A percentile compares a stretch with the other conserved stretches of the same genome.
Conservation (phyloP, 2,329 filamentous ascomycete genomes). For the Beauveria rudraprayagi region DNA sequence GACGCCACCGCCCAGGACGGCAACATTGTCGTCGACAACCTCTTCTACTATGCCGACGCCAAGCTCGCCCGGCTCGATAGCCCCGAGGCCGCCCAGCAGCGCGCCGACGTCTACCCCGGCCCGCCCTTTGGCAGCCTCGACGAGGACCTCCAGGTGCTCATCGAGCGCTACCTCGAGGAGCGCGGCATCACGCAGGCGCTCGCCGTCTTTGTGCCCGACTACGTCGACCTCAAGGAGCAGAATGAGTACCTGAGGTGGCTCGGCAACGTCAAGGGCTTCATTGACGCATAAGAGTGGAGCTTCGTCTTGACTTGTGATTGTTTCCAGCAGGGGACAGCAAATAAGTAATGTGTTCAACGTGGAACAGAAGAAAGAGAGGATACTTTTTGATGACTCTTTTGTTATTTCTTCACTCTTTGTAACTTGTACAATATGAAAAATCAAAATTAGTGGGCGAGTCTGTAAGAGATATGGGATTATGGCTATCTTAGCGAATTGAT, state of each 20-base stretch:
- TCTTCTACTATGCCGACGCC: constrained; percentile 77
- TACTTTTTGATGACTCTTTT: neutral
- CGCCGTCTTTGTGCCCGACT: constrained; percentile 87
- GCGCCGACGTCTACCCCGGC: constrained; percentile 76
- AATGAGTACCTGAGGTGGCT: constrained; percentile 92
- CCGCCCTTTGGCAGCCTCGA: constrained; percentile 92
- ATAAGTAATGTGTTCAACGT: neutral
- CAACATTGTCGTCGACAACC: constrained; percentile 78
- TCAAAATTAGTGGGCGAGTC: neutral
- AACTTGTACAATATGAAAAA: constrained; percentile 14
- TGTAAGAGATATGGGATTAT: neutral
- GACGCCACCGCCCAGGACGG: constrained; percentile 83
- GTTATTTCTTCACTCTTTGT: neutral
- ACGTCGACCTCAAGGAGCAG: constrained; percentile 98
- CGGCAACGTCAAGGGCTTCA: constrained; percentile 75
- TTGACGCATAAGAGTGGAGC: constrained; percentile 53
- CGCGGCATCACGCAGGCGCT: constrained; percentile 81
- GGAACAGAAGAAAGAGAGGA: neutral
- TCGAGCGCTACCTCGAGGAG: constrained; percentile 93
- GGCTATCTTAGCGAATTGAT: constrained; percentile 6
- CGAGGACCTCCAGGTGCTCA: constrained; percentile 84
- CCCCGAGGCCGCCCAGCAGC: constrained; percentile 68
- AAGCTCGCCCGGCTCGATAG: constrained; percentile 68
- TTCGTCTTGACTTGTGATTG: neutral
- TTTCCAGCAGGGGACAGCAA: too few species aligned